Conservation (phyloP, 345 rosid genomes). For the Nephelium lappaceum region DNA sequence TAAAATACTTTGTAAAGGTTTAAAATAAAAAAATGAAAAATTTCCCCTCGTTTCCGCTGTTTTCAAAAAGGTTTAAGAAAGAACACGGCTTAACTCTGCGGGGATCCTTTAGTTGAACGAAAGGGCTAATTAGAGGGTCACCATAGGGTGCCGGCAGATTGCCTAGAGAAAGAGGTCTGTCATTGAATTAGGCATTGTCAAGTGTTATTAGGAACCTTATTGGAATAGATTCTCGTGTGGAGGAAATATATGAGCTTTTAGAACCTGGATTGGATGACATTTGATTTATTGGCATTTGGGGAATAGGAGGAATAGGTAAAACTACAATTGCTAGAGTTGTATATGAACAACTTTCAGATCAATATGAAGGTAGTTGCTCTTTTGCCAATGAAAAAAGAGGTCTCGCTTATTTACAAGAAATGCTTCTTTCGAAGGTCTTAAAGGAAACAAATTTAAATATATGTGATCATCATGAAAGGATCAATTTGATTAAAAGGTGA, state of each 20-base stretch:
- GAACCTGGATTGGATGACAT: neutral
- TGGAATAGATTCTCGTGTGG: slow-evolving; percentile 26
- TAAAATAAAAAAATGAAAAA: no score
- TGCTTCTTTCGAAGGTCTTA: neutral
- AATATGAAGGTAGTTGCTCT: slow-evolving; percentile 32
- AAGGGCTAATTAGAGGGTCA: no score
- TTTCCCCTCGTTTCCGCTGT: no score
- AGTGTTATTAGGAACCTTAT: slow-evolving; percentile 8
- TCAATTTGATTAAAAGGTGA: neutral
- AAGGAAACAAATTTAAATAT: neutral
- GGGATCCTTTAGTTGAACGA: no score
- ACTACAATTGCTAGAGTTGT: slow-evolving; percentile 32
- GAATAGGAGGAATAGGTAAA: slow-evolving; percentile 50
- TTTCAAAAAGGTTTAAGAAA: no score
- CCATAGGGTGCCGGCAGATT: no score
- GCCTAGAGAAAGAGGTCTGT: no score
- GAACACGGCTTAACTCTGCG: no score
- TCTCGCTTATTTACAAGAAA: neutral
- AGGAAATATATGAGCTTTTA: neutral
- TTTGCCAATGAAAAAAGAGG: neutral
- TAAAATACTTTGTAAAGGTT: no score
- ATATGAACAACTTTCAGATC: slow-evolving; percentile 17
- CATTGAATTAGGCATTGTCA: neutral
- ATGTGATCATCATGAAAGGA: neutral
- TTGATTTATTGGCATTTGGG: slow-evolving; percentile 31